Base-by-base conservation (phyloP, 345 rosid species). In the Rhodamnia rubescens region DNA sequence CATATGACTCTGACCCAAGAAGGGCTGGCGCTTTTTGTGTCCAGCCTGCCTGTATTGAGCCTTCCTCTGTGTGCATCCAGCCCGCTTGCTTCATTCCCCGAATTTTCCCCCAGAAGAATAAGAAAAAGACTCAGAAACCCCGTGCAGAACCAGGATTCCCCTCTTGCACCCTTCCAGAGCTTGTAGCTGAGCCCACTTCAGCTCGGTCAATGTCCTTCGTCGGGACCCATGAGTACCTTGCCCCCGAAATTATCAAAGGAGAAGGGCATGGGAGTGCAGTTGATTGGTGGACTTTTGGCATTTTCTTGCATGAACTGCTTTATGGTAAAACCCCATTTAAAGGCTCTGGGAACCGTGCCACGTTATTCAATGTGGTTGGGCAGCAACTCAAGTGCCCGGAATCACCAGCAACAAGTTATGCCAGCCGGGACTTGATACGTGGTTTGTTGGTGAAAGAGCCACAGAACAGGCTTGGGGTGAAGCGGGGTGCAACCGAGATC, bases 221-320 rank as follows among this genome's bases (percentile, higher is more conserved):
- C 27, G 99, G 99, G 86, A 97, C 99, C 81, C 99, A 97, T 21
- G 99, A 97, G 90, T 97, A 97, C 92, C 92, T 97, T 22, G 98
- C 98, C 90, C 98, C 98, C 18, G 98, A 95, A 90, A 95, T 95
- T 52, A 94, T 95, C 87, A 97, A 95, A 89, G 99, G 98, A 84
- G 99, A 97, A 88, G 99, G 99, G 54, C 99, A 97, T 47, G 98
- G 99, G 64, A 96, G 99, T 87, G 98, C 98, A 47, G 98, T 97
- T 53, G 99, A 97, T 56, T 97, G 99, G 99, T 96, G 99, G 99
- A 97, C 99, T 10, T 97, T 95, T 59, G 99, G 99, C 24, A 94
- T 97, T 87, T 97, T 97, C 89, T 87, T 97, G 87, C 98, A 97
- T 10, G 99, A 97, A 87, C 91, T 97, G 32, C 85, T 97, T 0